A percentile compares a stretch with the other conserved stretches of the same genome.
Conservation (phyloP, 108 stramenopile genomes). For the Thalassiosira profunda region DNA sequence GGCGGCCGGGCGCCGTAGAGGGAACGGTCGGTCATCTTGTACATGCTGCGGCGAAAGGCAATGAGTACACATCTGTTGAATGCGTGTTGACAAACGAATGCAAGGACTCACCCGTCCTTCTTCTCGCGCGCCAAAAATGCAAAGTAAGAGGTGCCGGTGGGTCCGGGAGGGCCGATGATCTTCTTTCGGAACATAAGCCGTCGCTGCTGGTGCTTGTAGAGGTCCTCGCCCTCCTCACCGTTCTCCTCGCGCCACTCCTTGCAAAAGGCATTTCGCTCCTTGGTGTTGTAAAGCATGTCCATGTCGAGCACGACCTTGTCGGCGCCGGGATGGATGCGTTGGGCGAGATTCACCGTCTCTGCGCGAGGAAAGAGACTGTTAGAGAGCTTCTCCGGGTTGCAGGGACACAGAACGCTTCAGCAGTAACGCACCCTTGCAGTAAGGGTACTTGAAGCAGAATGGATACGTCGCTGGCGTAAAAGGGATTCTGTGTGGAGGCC, state of each 20-base stretch:
- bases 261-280: conserved; percentile 53
- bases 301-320: conserved; percentile 59
- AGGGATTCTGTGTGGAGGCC: too few species aligned
- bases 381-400: too few species aligned
- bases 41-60: too few species aligned
- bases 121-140: conserved; percentile 49
- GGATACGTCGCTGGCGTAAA: conserved; percentile 60
- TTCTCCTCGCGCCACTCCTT: conserved; percentile 59
- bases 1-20: conserved; percentile 60
- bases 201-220: conserved; percentile 57
- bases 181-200: conserved; percentile 55
- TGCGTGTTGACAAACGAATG: too few species aligned
- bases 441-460: conserved; percentile 64
- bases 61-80: too few species aligned
- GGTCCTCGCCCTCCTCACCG: conserved; percentile 57
- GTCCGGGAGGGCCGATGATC: conserved; percentile 61
- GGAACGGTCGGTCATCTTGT: conserved; percentile 67
- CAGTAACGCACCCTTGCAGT: too few species aligned
- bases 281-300: conserved; percentile 60
- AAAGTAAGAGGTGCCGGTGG: conserved; percentile 48
- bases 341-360: conserved; percentile 57
- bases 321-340: conserved; percentile 58
- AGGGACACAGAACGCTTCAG: too few species aligned
- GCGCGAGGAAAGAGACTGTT: too few species aligned
- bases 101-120: too few species aligned